These are phyloP conservation scores for Xylaria telfairii DNA, from an alignment of 495 filamentous ascomycete genomes.

Conservation along the genomic window DNA sequence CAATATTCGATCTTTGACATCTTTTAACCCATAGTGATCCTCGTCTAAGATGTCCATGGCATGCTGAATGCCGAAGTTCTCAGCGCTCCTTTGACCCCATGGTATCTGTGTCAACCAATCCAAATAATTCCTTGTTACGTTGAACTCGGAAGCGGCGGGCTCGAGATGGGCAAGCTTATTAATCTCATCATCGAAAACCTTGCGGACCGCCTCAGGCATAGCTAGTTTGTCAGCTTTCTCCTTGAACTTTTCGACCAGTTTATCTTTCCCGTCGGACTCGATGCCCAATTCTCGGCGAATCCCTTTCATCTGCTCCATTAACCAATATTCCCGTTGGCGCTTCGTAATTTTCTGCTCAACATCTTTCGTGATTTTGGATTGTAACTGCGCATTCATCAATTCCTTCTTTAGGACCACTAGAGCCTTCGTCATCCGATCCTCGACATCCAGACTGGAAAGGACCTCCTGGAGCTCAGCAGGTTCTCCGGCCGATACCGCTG, in stretches of 20 bases:
- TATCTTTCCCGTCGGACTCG: conserved; percentile 97
- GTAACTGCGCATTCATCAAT: conserved; percentile 94
- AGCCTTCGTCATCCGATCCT: conserved; percentile 87
- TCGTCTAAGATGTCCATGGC: conserved; percentile 92
- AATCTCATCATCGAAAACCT: conserved; percentile 97
- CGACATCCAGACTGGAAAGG: conserved; percentile 85
- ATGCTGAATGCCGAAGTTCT: conserved; percentile 94
- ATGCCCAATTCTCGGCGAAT: conserved; percentile 94
- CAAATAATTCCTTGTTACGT: conserved; percentile 98
- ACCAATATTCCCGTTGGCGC: conserved; percentile 96
- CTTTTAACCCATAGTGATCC: conserved; percentile 96
- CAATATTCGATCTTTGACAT: conserved; percentile 98
- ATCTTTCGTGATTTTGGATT: conserved; percentile 97
- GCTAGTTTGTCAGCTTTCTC: conserved; percentile 93
- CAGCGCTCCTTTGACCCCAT: conserved; percentile 93
- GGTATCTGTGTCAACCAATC: conserved; percentile 99
- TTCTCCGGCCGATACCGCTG: conserved; percentile 90
- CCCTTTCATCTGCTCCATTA: conserved; percentile 99
- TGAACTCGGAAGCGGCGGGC: conserved; percentile 95
- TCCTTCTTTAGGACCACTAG: conserved; percentile 95
- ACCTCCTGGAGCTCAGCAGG: conserved; percentile 92
- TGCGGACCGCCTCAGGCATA: conserved; percentile 95
- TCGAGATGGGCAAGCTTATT: conserved; percentile 96
- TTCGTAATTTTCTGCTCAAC: conserved; percentile 98
- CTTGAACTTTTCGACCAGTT: conserved; percentile 95